A percentile compares a stretch with the other conserved stretches of the same genome.
phyloP scores from a whole-genome alignment of 176 grass and related monocot species.

The Triticum urartu region DNA sequence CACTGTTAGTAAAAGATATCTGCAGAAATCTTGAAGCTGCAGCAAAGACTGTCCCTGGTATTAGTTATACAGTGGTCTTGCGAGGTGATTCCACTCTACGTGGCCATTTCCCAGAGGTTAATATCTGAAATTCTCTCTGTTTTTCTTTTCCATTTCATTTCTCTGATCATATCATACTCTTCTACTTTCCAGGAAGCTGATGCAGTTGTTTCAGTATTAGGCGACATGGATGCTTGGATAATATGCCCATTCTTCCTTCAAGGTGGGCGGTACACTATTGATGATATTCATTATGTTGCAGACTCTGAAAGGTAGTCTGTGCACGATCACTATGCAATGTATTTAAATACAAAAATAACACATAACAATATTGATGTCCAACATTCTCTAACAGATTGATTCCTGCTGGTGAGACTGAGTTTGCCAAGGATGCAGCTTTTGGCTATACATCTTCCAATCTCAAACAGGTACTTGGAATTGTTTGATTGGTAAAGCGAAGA shows the following conservation, averaged over 20 bases:
- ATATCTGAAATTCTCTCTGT: background rate
- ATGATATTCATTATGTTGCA: conserved; percentile 89
- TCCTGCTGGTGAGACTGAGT: conserved; percentile 93
- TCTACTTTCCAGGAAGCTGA: conserved; percentile 80
- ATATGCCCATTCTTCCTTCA: conserved; percentile 99
- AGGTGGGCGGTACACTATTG: conserved; percentile 92
- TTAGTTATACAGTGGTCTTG: conserved; percentile 87
- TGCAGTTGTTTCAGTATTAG: conserved; percentile 86
- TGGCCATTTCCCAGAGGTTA: conserved; percentile 94
- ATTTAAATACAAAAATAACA: conserved; percentile 28
- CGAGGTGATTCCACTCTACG: conserved; percentile 95
- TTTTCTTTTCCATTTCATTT: conserved; percentile 24
- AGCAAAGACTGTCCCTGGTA: conserved; percentile 66
- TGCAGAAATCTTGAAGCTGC: conserved; percentile 88
- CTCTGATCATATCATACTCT: conserved; percentile 17
- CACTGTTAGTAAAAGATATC: conserved; percentile 70
- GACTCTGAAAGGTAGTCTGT: conserved; percentile 72
- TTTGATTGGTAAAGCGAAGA: conserved; percentile 14
- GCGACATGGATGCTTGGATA: conserved; percentile 99
- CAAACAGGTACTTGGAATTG: conserved; percentile 59
- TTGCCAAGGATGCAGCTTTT: conserved; percentile 94
- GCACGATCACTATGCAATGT: conserved; percentile 1
- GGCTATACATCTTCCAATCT: conserved; percentile 98
- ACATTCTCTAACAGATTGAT: conserved; percentile 65
- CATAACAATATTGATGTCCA: conserved; percentile 27